Percentiles rank a stretch among this genome's conserved stretches.
These are phyloP conservation scores for Primulina tabacum DNA, from an alignment of 257 asterid genomes.

Conservation along the genomic window DNA sequence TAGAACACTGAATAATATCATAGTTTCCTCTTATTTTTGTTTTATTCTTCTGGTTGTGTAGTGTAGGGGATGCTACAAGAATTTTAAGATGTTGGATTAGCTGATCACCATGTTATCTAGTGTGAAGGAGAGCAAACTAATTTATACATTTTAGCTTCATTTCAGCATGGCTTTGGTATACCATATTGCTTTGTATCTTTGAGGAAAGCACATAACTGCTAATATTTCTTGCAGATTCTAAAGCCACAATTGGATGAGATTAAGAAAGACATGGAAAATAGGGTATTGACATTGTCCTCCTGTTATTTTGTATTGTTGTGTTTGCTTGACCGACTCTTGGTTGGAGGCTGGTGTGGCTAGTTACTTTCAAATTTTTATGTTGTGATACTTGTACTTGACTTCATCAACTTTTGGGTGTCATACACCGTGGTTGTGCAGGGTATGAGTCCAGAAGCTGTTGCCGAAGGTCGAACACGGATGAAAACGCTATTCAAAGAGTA, in stretches of 20 bases:
- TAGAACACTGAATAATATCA: too few relatives aligned
- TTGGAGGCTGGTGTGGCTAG: background rate
- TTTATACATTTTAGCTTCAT: background rate
- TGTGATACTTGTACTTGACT: background rate
- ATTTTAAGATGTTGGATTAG: background rate
- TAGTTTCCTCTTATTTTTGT: too few relatives aligned
- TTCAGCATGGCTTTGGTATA: too few relatives aligned
- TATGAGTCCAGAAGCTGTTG: background rate
- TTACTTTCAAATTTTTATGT: too few relatives aligned
- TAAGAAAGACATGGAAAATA: background rate
- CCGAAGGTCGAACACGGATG: background rate
- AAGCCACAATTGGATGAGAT: background rate
- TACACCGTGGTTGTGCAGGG: background rate
- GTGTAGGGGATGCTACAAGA: background rate
- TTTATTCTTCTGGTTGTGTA: too few relatives aligned
- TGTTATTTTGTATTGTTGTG: background rate
- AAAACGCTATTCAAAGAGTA: too few relatives aligned
- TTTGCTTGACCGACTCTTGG: background rate
- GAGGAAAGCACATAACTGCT: background rate
- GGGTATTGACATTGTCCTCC: background rate
- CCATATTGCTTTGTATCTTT: background rate
- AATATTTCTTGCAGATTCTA: background rate
- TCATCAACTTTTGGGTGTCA: background rate
- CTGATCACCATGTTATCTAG: background rate
- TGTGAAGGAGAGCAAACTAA: background rate